A percentile compares a stretch with the other conserved stretches of the same genome.
phyloP scores from a whole-genome alignment of 768 basidiomycete species.

The Boletus huronensis region DNA sequence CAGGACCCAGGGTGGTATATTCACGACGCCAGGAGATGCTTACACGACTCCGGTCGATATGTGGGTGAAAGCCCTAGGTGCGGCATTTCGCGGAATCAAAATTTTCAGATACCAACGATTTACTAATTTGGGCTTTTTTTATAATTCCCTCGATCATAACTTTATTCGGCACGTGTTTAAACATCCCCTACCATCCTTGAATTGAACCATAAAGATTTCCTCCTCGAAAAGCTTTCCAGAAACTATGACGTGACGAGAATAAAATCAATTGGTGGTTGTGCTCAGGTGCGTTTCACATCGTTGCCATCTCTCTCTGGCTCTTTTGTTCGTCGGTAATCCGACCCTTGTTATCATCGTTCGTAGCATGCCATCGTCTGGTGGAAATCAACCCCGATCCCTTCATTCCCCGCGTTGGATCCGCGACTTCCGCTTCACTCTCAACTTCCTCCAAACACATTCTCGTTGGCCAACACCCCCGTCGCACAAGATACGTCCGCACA shows the following conservation, averaged over 20 bases:
- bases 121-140: conserved; percentile 35
- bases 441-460: conserved; percentile 63
- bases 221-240: conserved; percentile 70
- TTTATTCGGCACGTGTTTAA: conserved; percentile 25
- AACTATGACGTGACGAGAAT: conserved; percentile 69
- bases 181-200: neutral
- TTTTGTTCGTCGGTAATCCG: conserved; percentile 1
- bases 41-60: conserved; percentile 87
- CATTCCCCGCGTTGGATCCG: conserved; percentile 69
- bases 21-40: conserved; percentile 81
- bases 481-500: conserved; percentile 81
- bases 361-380: conserved; percentile 82
- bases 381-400: conserved; percentile 74
- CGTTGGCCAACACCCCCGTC: conserved; percentile 69
- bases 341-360: neutral
- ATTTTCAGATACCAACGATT: conserved; percentile 41
- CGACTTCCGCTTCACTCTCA: conserved; percentile 66
- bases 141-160: conserved; percentile 32
- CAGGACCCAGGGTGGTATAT: conserved; percentile 84
- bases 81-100: conserved; percentile 53
- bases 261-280: conserved; percentile 72
- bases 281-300: conserved; percentile 51
- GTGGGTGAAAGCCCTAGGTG: conserved; percentile 87
- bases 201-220: conserved; percentile 50
- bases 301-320: neutral